Evolutionary conservation across 495 filamentous ascomycete genomes (phyloP), one percentile per base, ranked within the genome.

Genomic region (Cairneyella variabilis): DNA sequence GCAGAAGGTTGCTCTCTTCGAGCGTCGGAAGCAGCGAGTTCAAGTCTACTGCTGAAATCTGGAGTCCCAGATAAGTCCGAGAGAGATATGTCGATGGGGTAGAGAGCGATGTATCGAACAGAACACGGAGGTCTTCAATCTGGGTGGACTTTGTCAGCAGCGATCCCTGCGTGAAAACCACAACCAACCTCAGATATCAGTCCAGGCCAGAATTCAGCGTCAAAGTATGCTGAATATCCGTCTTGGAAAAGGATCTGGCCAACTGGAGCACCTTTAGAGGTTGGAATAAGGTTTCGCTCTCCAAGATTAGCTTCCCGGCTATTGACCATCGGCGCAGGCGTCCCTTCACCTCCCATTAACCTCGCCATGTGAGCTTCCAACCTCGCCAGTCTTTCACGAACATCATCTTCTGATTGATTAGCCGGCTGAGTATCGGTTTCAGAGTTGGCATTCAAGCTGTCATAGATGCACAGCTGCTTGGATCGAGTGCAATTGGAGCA

Each of bases 401-500:
- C n/a, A 21, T 57, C 48, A 7, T 22, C 32, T 17, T 50, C 54
- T 3, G 26, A 20, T 16, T 18, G 11, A 9, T 51, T 40, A 25
- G 20, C n/a, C 26, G n/a, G 23, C 8, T 51, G 23, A 10, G 27
- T 50, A n/a, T 16, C 9, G 20, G 8, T 12, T 10, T 14, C 28
- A 7, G 25, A 23, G 12, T 18, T 26, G 2, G n/a, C 20, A 34
- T 56, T 39, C 12, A 9, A 9, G 12, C 46, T 32, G 16, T 57
- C 54, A 17, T 57, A 57, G 11, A 17, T 39, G 32, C 54, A 57
- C 9, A 52, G 27, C 28, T 57, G 54, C 39, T 57, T 57, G 8
- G 52, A 47, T 32, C 59, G 53, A 16, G 42, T 53, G 45, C 66
- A 68, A 51, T 68, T 66, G 1, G 55, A 53, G 53, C 66, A 68